Evolutionary conservation across 768 basidiomycete genomes (phyloP), one percentile per base, ranked within the genome.

Genomic region (Pisolithus albus): DNA sequence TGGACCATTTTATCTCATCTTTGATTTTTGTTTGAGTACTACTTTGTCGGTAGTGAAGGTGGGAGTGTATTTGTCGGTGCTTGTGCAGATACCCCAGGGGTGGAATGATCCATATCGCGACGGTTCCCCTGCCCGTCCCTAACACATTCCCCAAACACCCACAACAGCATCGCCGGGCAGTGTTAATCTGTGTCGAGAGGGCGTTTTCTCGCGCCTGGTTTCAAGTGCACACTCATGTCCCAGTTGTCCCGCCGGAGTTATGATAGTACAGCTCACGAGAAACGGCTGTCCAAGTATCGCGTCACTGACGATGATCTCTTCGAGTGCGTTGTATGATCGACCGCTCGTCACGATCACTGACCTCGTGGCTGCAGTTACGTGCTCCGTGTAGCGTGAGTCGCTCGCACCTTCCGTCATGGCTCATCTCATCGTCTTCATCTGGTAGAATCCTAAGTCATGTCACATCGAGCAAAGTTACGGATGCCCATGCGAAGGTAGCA

Each of bases 261-360:
- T 70, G 79, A 80, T 59, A 82, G 86, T 68, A 73, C 71, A 59
- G 76, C 83, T 55, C 84, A 86, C 57, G 82, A 87, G 65, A 80
- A 79, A 69, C 81, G 88, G 54, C 54, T 86, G 55, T 84, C 86
- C 57, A 85, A 84, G 65, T 79, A 87, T 70, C 79, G 84, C 56
- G 82, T 91, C 47, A 80, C 84, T 24, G 90, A 92, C 60, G 88
- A 92, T 52, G 90, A 92, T 64, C 73, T 92, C 59, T 90, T 88
- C 73, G 81, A 88, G 90, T 92, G 66, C 58, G 81, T 71, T 67
- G 38, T 37, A 39, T 50, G 41, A 23, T 19, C 60, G 52, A 24
- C 42, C 8, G 13, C 36, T 37, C 28, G 21, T n/a, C 28, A 34
- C 32, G 38, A 24, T 53, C 40, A 10, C 49, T 52, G 43, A 60